Conservation (phyloP, 1,284 basidiomycete genomes). For the Xerocomus nothofagi region DNA sequence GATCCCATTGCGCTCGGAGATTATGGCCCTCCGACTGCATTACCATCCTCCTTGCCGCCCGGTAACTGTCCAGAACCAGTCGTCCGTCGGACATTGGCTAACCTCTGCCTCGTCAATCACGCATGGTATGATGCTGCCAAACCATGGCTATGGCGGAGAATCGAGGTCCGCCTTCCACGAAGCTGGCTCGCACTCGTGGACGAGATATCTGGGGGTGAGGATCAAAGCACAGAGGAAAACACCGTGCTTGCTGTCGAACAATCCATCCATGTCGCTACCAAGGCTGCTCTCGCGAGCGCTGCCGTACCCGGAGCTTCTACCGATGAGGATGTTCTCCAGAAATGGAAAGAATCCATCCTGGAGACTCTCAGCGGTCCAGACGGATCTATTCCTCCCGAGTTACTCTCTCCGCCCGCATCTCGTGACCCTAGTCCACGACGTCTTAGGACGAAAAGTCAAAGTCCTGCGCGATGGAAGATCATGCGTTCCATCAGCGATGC, state of each 20-base stretch:
- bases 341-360: conserved; percentile 62
- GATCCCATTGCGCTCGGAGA: conserved; percentile 59
- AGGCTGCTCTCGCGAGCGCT: conserved; percentile 51
- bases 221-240: conserved; percentile 47
- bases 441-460: conserved; percentile 69
- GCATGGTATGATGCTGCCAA: conserved; percentile 76
- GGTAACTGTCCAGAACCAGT: conserved; percentile 65
- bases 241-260: conserved; percentile 62
- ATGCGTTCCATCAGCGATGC: conserved; percentile 73
- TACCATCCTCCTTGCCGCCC: conserved; percentile 70
- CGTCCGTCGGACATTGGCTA: conserved; percentile 61
- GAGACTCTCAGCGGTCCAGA: conserved; percentile 60
- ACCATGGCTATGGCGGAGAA: conserved; percentile 77
- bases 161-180: conserved; percentile 76
- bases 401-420: conserved; percentile 73
- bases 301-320: conserved; percentile 34
- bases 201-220: conserved; percentile 71
- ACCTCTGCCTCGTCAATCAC: conserved; percentile 69
- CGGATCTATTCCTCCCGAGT: conserved; percentile 65
- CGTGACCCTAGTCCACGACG: conserved; percentile 78
- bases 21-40: conserved; percentile 52
- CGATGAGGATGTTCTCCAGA: conserved; percentile 45
- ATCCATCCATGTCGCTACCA: conserved; percentile 61
- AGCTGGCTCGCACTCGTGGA: conserved; percentile 79
- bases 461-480: conserved; percentile 78